Evolutionary conservation across 1,284 basidiomycete genomes (phyloP).

Genomic region (Ganoderma leucocontextum): DNA sequence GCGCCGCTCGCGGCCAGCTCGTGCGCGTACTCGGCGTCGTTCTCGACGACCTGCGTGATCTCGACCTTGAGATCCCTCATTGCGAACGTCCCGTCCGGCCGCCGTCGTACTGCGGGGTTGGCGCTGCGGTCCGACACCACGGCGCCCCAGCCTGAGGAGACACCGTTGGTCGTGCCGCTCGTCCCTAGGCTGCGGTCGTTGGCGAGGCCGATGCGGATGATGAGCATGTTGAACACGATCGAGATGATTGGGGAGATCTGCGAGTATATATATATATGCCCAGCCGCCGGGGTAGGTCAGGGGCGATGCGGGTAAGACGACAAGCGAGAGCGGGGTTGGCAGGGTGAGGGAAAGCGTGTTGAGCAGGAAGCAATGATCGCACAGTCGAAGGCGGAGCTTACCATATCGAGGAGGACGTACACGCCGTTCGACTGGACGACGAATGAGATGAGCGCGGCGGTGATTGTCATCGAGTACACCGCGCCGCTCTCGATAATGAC

Average conservation of each 20-base stretch:
- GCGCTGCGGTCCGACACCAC: slow-evolving; percentile 14
- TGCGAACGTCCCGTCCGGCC: slow-evolving; percentile 24
- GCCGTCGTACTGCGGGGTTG: slow-evolving; percentile 18
- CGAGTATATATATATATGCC: too few species aligned
- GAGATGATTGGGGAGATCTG: slow-evolving; percentile 43
- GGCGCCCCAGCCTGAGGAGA: background rate
- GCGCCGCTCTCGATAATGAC: slow-evolving; percentile 45
- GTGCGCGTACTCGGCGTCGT: slow-evolving; percentile 2
- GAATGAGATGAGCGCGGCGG: slow-evolving; percentile 44
- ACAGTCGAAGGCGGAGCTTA: slow-evolving; percentile 22
- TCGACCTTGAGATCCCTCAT: slow-evolving; percentile 23
- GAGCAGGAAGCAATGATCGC: background rate
- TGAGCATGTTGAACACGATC: slow-evolving; percentile 43
- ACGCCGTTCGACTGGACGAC: slow-evolving; percentile 41
- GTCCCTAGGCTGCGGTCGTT: slow-evolving; percentile 26
- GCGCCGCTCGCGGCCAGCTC: background rate
- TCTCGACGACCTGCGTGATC: slow-evolving; percentile 19
- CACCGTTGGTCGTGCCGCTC: background rate
- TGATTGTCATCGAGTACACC: slow-evolving; percentile 44
- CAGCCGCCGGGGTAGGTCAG: background rate
- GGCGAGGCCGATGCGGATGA: slow-evolving; percentile 37
- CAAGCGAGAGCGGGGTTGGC: background rate
- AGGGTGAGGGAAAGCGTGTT: background rate
- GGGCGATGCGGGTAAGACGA: background rate
- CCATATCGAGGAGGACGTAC: slow-evolving; percentile 46